These are phyloP conservation scores for Guyanaporus albipodus DNA, from an alignment of 768 basidiomycete genomes.

Conservation along the genomic window DNA sequence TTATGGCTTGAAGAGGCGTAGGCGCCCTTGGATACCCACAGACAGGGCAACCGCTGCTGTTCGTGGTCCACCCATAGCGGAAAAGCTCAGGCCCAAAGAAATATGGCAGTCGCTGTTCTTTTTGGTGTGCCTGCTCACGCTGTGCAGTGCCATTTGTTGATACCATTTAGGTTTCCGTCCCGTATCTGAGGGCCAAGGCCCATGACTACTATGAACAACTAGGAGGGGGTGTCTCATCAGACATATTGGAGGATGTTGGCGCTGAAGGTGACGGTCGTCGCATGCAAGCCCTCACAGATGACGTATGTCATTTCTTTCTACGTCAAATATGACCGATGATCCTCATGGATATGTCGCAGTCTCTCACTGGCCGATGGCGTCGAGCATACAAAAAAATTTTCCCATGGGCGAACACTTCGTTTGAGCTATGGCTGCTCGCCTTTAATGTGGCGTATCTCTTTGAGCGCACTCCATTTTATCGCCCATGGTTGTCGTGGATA, in stretches of 20 bases:
- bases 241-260: constrained; percentile 54
- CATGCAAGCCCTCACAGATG: constrained; percentile 45
- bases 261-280: constrained; percentile 43
- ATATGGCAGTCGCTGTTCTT: constrained; percentile 75
- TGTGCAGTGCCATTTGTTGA: not conserved
- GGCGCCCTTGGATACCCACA: constrained; percentile 65
- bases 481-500: constrained; percentile 89
- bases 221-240: constrained; percentile 75
- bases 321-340: not conserved
- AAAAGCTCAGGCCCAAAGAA: constrained; percentile 62
- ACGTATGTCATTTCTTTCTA: constrained; percentile 37
- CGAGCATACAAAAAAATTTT: constrained; percentile 69
- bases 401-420: constrained; percentile 74
- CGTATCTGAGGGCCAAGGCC: constrained; percentile 84
- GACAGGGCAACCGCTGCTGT: constrained; percentile 66
- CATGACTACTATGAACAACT: constrained; percentile 89
- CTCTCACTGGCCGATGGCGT: constrained; percentile 49
- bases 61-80: constrained; percentile 58
- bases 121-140: constrained; percentile 52
- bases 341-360: constrained; percentile 34
- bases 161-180: constrained; percentile 62
- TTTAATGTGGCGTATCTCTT: constrained; percentile 92
- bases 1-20: constrained; percentile 83
- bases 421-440: constrained; percentile 78
- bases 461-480: constrained; percentile 77